phyloP scores from a whole-genome alignment of 1,284 basidiomycete genomes.

The Irpex sp. region DNA sequence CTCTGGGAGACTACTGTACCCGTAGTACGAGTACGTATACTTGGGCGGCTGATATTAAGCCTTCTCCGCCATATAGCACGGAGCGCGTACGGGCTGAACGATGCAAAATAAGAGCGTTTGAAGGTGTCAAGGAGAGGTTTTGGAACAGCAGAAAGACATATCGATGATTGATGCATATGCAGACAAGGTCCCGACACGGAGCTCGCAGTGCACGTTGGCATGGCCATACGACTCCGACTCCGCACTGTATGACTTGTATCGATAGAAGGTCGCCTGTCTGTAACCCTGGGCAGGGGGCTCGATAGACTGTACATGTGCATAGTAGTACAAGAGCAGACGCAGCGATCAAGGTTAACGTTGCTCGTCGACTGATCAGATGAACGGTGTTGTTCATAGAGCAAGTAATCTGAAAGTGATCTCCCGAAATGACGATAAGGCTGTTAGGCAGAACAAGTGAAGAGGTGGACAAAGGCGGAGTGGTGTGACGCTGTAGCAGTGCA shows the following conservation, averaged over 20 bases:
- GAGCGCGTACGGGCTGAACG: background rate
- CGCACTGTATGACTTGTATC: too few relatives aligned
- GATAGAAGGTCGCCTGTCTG: background rate
- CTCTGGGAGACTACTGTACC: too few relatives aligned
- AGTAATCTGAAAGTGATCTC: background rate
- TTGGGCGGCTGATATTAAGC: background rate
- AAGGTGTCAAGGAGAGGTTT: background rate
- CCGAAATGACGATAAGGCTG: background rate
- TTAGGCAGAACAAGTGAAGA: background rate
- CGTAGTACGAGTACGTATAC: too few relatives aligned
- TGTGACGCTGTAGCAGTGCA: background rate
- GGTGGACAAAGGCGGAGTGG: background rate
- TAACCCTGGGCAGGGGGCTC: background rate
- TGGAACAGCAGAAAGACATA: background rate
- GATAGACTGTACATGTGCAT: background rate
- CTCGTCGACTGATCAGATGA: background rate
- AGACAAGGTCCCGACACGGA: background rate
- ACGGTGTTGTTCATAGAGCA: background rate
- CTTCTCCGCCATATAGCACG: background rate
- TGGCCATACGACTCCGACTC: background rate
- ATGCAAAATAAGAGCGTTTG: background rate
- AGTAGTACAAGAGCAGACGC: background rate
- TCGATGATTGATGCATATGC: background rate
- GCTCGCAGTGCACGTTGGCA: background rate
- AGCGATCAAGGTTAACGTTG: background rate